Conservation (phyloP, 78 protist species). For the Trichosphaerium sp. region DNA sequence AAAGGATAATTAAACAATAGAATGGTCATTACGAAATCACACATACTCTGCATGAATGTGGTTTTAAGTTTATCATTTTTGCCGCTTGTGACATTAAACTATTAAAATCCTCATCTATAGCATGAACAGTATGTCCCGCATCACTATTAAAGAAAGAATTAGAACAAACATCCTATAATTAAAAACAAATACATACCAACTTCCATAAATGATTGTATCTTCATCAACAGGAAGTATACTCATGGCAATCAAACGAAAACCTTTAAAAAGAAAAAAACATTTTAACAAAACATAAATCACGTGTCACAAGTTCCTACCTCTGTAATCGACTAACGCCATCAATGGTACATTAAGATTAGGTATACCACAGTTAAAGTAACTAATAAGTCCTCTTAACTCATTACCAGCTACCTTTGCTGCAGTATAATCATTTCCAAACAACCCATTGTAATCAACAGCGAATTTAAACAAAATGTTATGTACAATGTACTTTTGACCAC, state of each 20-base stretch:
- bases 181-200: background rate
- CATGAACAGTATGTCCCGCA: conserved; percentile 39
- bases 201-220: conserved; percentile 10
- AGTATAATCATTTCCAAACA: conserved; percentile 1
- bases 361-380: conserved; percentile 31
- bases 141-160: too few species aligned
- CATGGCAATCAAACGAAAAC: conserved; percentile 50
- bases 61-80: too few species aligned
- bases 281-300: too few species aligned
- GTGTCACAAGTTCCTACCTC: too few species aligned
- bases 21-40: too few species aligned
- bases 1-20: too few species aligned
- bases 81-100: conserved; percentile 17
- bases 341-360: conserved; percentile 40
- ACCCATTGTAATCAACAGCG: conserved; percentile 13
- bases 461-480: conserved; percentile 9
- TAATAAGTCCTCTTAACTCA: conserved; percentile 50
- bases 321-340: conserved; percentile 53
- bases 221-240: conserved; percentile 38
- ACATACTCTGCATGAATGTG: too few species aligned
- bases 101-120: background rate
- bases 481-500: conserved; percentile 32
- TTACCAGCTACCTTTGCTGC: conserved; percentile 61
- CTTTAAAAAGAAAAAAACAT: too few species aligned
- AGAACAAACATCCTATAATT: conserved; percentile 15